A percentile compares a stretch with the other conserved stretches of the same genome.
Conservation (phyloP, 192 early-diverging fungal genomes). For the Endogone sp. region DNA sequence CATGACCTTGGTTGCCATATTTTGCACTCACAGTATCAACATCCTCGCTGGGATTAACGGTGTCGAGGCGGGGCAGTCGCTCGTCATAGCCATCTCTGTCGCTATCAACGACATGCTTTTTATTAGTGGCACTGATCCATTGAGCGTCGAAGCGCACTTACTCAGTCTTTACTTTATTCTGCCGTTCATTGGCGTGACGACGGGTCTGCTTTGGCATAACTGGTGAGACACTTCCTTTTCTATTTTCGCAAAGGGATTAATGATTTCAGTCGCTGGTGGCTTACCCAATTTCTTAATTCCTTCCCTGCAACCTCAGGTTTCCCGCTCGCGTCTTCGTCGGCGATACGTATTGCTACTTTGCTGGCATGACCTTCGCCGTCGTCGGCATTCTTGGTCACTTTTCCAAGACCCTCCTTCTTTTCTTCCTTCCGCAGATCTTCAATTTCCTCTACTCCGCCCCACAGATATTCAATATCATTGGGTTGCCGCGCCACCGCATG, state of each 20-base stretch:
- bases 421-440: constrained; percentile 96
- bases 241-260: background rate
- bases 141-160: constrained; percentile 74
- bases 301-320: constrained; percentile 46
- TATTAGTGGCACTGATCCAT: constrained; percentile 47
- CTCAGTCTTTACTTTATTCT: constrained; percentile 89
- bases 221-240: constrained; percentile 49
- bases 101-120: constrained; percentile 68
- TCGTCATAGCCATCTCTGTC: constrained; percentile 88
- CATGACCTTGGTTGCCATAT: constrained; percentile 83
- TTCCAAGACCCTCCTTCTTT: constrained; percentile 87
- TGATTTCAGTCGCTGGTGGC: too few species aligned
- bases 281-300: too few species aligned
- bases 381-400: constrained; percentile 93
- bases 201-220: constrained; percentile 82
- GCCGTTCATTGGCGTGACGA: constrained; percentile 86
- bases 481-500: constrained; percentile 94
- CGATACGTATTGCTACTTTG: constrained; percentile 97
- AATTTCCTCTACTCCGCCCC: constrained; percentile 96
- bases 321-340: constrained; percentile 93
- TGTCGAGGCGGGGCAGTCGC: constrained; percentile 89
- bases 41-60: constrained; percentile 98
- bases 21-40: constrained; percentile 98
- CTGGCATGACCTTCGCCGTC: constrained; percentile 98
- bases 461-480: constrained; percentile 90